Conservation (phyloP, 2,329 filamentous ascomycete genomes). For the Didymellaceae sp. region DNA sequence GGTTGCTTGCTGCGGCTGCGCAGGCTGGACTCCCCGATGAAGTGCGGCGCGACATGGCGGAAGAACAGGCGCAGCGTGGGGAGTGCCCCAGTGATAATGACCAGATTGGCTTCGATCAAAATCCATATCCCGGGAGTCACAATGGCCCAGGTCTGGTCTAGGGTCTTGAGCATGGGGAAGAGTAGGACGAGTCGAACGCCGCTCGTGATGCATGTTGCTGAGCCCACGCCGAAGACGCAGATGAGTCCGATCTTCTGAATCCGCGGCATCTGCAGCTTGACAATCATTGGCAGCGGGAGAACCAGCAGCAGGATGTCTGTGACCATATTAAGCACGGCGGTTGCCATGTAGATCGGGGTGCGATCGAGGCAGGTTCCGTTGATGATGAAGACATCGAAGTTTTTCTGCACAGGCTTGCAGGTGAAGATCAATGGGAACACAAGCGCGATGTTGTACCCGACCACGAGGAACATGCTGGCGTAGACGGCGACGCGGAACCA, state of each 20-base stretch:
- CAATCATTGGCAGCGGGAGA: constrained; percentile 29
- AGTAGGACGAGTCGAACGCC: constrained; percentile 7
- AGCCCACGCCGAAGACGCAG: constrained; percentile 28
- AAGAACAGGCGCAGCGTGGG: constrained; percentile 52
- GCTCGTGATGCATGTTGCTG: constrained; percentile 17
- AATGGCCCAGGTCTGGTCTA: constrained; percentile 24
- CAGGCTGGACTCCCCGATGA: constrained; percentile 20
- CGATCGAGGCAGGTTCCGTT: constrained; percentile 26
- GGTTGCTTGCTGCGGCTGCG: constrained; percentile 6
- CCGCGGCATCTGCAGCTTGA: constrained; percentile 23
- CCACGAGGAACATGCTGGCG: constrained; percentile 28
- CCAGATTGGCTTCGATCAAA: constrained; percentile 50
- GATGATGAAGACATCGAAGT: constrained; percentile 26
- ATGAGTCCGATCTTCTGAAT: constrained; percentile 25
- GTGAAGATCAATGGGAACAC: constrained; percentile 32
- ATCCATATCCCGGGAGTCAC: constrained; percentile 23
- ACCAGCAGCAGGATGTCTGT: constrained; percentile 27
- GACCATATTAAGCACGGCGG: constrained; percentile 28
- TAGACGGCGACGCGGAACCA: constrained; percentile 23
- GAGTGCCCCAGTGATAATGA: constrained; percentile 52
- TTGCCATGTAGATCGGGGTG: constrained; percentile 28
- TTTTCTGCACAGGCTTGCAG: constrained; percentile 25
- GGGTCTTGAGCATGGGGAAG: constrained; percentile 11
- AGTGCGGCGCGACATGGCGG: constrained; percentile 43
- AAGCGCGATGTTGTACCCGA: constrained; percentile 26